Conservation (phyloP, 75 land plant species). For the Cryptomeria japonica region DNA sequence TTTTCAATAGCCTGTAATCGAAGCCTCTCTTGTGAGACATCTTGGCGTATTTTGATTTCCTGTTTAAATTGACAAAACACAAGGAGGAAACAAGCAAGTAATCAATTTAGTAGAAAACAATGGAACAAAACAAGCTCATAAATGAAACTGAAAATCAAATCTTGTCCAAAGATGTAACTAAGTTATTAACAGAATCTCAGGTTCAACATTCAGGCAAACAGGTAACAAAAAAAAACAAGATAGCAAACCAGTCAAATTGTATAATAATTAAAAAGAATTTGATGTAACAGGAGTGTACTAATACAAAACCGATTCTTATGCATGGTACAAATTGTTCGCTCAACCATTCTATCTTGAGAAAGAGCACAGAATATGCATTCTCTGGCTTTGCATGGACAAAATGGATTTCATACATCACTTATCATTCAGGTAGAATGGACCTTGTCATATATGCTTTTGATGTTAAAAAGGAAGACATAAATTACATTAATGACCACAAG, state of each 20-base stretch:
- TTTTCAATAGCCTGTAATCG: slow-evolving; percentile 74
- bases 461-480: not conserved
- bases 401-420: not conserved
- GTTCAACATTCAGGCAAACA: not conserved
- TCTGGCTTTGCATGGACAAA: not conserved
- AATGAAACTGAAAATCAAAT: not conserved
- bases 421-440: not conserved
- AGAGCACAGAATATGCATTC: not conserved
- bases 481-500: not conserved
- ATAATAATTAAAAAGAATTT: not conserved
- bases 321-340: not conserved
- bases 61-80: slow-evolving; percentile 12
- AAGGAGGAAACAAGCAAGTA: not conserved
- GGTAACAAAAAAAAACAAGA: not conserved
- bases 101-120: not conserved
- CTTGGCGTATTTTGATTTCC: slow-evolving; percentile 34
- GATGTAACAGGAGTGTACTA: not conserved
- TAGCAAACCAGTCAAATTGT: not conserved
- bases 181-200: not conserved
- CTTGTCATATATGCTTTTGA: not conserved
- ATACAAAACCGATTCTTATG: not conserved
- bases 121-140: not conserved
- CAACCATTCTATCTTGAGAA: not conserved
- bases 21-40: slow-evolving; percentile 76
- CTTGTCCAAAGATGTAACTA: not conserved